Base-by-base conservation (phyloP, 192 early-diverging fungal genomes). In the Coemansia sp. region DNA sequence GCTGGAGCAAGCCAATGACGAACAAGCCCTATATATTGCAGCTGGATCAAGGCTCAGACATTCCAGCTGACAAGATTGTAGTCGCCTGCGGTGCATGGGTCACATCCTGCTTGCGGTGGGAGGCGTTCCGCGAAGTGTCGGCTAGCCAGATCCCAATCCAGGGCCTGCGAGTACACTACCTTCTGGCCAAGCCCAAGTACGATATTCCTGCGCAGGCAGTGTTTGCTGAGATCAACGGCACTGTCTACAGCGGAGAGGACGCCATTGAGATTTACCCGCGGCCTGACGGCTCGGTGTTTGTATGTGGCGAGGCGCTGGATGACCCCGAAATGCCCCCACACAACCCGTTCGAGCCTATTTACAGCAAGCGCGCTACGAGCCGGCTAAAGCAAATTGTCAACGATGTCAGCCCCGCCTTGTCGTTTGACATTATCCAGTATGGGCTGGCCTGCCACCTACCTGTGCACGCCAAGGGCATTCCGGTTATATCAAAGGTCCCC, bases 201-300 rank as follows among this genome's bases (percentile, higher is more conserved):
- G 69, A 59, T 18, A 28, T 81, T 3, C 74, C 79, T 9, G 73
- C 79, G 3, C 79, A 82, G 48, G 73, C 73, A 3, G 69, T 82
- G 38, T 82, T 82, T 76, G 73, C 74, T 45, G 79, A 82, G 61
- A 82, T 82, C 70, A 82, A 82, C 39, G 79, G 74, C 70, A 82
- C 79, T 8, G 73, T 76, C 38, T 82, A 82, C 63, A 76, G 64
- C 33, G 79, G 79, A 42, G 79, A 82, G 45, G 74, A 82, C 23
- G 79, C 79, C 3, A 82, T 82, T 28, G 79, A 82, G 60, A 82
- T 82, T 14, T 82, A 82, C 23, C 74, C 79, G 20, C 66, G 79
- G n/a, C 69, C 69, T 1, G 74, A 82, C 40, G 79, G 79, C 23
- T 76, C 79, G 11, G 79, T 82, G 13, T 82, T 76, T 76, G 74